phyloP scores from a whole-genome alignment of 2,329 filamentous ascomycete species.

The Alternaria metachromatica region DNA sequence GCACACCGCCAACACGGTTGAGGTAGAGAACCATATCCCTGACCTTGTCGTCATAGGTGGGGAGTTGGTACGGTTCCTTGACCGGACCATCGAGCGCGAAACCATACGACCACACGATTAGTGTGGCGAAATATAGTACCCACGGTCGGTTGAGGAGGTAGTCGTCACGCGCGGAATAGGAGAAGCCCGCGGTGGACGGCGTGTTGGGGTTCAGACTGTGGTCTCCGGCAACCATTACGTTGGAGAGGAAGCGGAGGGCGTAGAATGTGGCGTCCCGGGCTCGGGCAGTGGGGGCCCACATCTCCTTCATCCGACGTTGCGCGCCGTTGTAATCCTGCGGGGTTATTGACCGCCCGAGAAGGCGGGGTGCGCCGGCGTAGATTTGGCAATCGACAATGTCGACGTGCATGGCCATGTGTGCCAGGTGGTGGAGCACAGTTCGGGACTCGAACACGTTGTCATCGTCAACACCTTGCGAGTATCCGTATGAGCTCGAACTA shows the following conservation, averaged over 20 bases:
- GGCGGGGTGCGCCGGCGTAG: conserved; percentile 83
- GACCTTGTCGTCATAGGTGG: conserved; percentile 69
- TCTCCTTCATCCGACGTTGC: conserved; percentile 81
- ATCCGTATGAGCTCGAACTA: conserved; percentile 38
- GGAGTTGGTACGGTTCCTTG: conserved; percentile 59
- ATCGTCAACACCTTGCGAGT: conserved; percentile 54
- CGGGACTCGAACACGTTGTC: conserved; percentile 85
- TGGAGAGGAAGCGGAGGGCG: conserved; percentile 83
- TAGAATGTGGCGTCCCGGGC: conserved; percentile 93
- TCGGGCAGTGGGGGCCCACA: conserved; percentile 86
- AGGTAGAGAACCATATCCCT: conserved; percentile 83
- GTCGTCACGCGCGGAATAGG: conserved; percentile 85
- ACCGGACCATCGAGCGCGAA: conserved; percentile 86
- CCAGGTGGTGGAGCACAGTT: conserved; percentile 88
- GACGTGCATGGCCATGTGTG: conserved; percentile 97
- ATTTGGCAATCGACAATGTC: conserved; percentile 98
- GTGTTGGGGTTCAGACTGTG: conserved; percentile 46
- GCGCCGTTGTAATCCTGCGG: conserved; percentile 80
- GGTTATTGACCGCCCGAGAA: conserved; percentile 86
- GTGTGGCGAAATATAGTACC: conserved; percentile 90
- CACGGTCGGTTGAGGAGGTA: conserved; percentile 89
- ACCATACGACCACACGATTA: conserved; percentile 96
- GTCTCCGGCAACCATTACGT: conserved; percentile 73
- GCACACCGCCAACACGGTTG: conserved; percentile 71
- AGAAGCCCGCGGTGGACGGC: conserved; percentile 44